Percentiles rank a stretch among this genome's conserved stretches.
phyloP scores from a whole-genome alignment of 2,329 filamentous ascomycete species.

The Talaromyces sp. region DNA sequence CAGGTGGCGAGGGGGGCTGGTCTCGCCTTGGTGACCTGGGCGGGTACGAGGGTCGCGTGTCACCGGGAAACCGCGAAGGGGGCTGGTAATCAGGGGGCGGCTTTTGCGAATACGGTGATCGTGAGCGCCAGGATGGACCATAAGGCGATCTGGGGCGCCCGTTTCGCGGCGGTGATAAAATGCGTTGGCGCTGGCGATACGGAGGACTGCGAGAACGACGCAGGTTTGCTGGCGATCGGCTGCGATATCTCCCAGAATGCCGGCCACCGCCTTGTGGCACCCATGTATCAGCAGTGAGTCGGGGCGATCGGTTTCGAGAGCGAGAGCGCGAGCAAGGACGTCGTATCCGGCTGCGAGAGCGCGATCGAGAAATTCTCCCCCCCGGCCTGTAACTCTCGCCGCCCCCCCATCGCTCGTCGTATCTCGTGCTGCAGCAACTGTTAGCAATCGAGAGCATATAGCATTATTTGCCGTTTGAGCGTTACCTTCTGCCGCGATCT shows the following conservation, averaged over 20 bases:
- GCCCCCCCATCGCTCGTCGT: conserved; percentile 34
- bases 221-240: conserved; percentile 36
- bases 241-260: conserved; percentile 31
- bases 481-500: background rate
- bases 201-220: conserved; percentile 39
- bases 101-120: conserved; percentile 32
- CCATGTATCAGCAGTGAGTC: conserved; percentile 37
- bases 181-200: conserved; percentile 27
- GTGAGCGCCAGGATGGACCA: conserved; percentile 30
- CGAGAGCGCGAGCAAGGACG: conserved; percentile 27
- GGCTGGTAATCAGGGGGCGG: conserved; percentile 26
- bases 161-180: conserved; percentile 34
- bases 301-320: conserved; percentile 29
- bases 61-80: conserved; percentile 29
- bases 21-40: conserved; percentile 29
- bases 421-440: conserved; percentile 17
- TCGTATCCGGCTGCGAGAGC: conserved; percentile 31
- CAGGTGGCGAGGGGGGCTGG: conserved; percentile 18
- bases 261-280: conserved; percentile 30
- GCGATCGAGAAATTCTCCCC: conserved; percentile 25
- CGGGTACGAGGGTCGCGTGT: conserved; percentile 29
- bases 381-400: conserved; percentile 40
- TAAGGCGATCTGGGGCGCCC: conserved; percentile 34
- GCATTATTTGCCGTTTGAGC: background rate
- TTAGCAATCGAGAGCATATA: background rate